Conservation (phyloP, 371 early-diverging fungal species). For the Syncephalastrum contaminatum region DNA sequence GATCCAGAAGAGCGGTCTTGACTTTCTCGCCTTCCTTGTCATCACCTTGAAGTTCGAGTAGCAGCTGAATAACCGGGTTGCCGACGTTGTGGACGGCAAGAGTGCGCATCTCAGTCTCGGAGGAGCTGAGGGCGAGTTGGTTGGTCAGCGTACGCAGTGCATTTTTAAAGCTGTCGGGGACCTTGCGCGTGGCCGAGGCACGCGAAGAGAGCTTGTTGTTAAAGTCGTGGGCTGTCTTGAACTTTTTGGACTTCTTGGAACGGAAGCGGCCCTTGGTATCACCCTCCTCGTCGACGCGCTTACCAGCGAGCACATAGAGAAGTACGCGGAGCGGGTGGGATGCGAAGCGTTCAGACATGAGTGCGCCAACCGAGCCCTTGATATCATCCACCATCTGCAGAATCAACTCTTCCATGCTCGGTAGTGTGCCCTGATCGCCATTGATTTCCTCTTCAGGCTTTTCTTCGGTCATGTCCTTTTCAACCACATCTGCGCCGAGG, state of each 20-base stretch:
- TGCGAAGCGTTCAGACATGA: slow-evolving; percentile 74
- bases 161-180: slow-evolving; percentile 62
- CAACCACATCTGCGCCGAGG: slow-evolving; percentile 71
- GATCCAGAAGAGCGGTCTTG: slow-evolving; percentile 59
- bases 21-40: slow-evolving; percentile 46
- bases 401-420: slow-evolving; percentile 67
- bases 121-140: slow-evolving; percentile 51
- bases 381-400: slow-evolving; percentile 63
- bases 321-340: slow-evolving; percentile 75
- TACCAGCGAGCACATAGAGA: slow-evolving; percentile 68
- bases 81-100: slow-evolving; percentile 69
- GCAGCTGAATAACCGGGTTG: slow-evolving; percentile 78
- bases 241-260: slow-evolving; percentile 65
- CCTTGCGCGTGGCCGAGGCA: slow-evolving; percentile 43
- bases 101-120: slow-evolving; percentile 58
- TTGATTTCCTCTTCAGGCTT: slow-evolving; percentile 30
- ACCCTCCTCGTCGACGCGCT: slow-evolving; percentile 55
- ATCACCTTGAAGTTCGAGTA: slow-evolving; percentile 57
- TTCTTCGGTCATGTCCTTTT: slow-evolving; percentile 62
- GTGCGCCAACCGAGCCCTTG: slow-evolving; percentile 59
- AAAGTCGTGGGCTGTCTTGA: slow-evolving; percentile 63
- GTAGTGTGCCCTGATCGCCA: slow-evolving; percentile 48
- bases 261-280: slow-evolving; percentile 53
- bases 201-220: slow-evolving; percentile 19
- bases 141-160: slow-evolving; percentile 59